Evolutionary conservation across 352 stramenopile species (phyloP).

Genomic region (Phytophthora agathidicida): DNA sequence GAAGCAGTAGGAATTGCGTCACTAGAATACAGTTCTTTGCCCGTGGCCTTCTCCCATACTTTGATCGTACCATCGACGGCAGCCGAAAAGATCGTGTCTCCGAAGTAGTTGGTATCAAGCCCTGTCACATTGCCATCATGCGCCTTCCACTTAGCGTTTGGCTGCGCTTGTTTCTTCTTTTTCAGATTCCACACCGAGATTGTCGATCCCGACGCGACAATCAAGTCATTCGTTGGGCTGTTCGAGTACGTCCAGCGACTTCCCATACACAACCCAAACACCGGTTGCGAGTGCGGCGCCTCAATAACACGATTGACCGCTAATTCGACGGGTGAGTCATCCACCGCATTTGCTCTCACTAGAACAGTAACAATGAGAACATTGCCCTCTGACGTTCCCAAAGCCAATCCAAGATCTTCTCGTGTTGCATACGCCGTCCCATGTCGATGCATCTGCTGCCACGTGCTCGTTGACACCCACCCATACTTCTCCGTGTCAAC

Average conservation of each 20-base stretch:
- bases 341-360: constrained; percentile 24
- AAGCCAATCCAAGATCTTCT: constrained; percentile 41
- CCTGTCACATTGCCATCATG: constrained; percentile 76
- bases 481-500: constrained; percentile 77
- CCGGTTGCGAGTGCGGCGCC: constrained; percentile 63
- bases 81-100: constrained; percentile 64
- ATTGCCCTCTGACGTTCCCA: constrained; percentile 70
- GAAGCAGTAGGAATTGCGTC: constrained; percentile 10
- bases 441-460: constrained; percentile 65
- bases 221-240: constrained; percentile 56
- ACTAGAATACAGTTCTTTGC: constrained; percentile 30
- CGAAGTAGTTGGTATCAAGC: constrained; percentile 66
- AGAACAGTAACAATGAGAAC: constrained; percentile 57
- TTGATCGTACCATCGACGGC: constrained; percentile 70
- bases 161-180: constrained; percentile 45
- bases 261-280: constrained; percentile 61
- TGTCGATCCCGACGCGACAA: constrained; percentile 65
- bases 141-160: constrained; percentile 56
- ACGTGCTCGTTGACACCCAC: constrained; percentile 71
- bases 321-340: constrained; percentile 20
- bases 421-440: constrained; percentile 12
- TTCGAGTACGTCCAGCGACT: constrained; percentile 58
- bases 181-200: constrained; percentile 80
- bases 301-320: constrained; percentile 55
- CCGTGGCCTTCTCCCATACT: constrained; percentile 59